Evolutionary conservation across 495 filamentous ascomycete genomes (phyloP).

Genomic region (Filosporella fistucella): DNA sequence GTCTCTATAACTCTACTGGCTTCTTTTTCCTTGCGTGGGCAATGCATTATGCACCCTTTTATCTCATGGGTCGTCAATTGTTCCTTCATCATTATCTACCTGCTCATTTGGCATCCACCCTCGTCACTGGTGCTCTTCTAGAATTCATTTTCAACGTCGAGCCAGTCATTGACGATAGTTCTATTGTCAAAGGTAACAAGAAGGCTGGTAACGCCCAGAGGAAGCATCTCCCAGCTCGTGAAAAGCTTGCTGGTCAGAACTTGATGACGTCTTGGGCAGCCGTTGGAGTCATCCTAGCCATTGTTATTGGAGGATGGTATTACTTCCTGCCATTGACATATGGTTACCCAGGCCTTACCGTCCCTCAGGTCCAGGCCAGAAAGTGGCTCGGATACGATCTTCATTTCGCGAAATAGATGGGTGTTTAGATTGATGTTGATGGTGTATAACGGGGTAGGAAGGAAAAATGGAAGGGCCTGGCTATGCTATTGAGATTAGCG

Average conservation of each 20-base stretch:
- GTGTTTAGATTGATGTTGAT: neutral
- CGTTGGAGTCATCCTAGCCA: conserved; percentile 57
- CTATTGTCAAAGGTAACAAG: conserved; percentile 46
- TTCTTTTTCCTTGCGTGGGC: conserved; percentile 99
- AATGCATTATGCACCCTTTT: conserved; percentile 97
- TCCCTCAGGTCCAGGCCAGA: conserved; percentile 73
- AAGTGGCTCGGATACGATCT: conserved; percentile 97
- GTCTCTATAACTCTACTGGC: conserved; percentile 95
- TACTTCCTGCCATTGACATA: conserved; percentile 96
- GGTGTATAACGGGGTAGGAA: neutral
- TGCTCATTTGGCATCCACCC: conserved; percentile 85
- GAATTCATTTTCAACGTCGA: conserved; percentile 96
- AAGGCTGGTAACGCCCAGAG: conserved; percentile 35
- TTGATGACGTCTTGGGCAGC: conserved; percentile 77
- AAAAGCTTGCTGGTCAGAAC: conserved; percentile 77
- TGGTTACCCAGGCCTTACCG: conserved; percentile 84
- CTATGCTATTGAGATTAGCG: conserved; percentile 12
- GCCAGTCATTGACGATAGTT: conserved; percentile 49
- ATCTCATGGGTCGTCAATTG: conserved; percentile 93
- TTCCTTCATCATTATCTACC: conserved; percentile 97
- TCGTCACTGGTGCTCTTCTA: conserved; percentile 91
- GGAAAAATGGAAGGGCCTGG: neutral
- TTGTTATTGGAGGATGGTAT: conserved; percentile 74
- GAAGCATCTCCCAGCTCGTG: conserved; percentile 64
- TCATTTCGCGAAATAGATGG: conserved; percentile 89